Evolutionary conservation across 2,329 filamentous ascomycete species (phyloP).

Genomic region (Colletotrichum sp.): DNA sequence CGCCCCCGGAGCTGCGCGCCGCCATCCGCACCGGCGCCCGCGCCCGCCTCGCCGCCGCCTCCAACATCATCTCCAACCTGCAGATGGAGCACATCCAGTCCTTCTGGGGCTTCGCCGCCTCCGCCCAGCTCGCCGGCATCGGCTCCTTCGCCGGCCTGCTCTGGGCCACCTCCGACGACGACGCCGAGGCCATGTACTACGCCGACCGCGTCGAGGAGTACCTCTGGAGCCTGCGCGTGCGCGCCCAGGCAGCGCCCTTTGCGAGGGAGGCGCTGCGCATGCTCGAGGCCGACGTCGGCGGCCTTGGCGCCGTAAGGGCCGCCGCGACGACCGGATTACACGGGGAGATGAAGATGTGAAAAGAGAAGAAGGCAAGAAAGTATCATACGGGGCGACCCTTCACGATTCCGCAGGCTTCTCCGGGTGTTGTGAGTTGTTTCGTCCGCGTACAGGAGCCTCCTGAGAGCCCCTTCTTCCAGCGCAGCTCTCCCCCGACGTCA

Average conservation of each 20-base stretch:
- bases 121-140: constrained; percentile 47
- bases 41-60: constrained; percentile 42
- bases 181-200: constrained; percentile 44
- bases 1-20: constrained; percentile 31
- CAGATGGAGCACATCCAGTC: constrained; percentile 51
- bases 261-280: constrained; percentile 43
- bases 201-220: constrained; percentile 43
- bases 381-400: background rate
- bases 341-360: constrained; percentile 17
- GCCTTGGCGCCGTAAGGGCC: constrained; percentile 15
- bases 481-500: background rate
- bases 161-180: constrained; percentile 41
- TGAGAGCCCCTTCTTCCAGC: background rate
- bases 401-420: background rate
- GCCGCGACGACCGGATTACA: background rate
- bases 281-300: constrained; percentile 33
- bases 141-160: constrained; percentile 46
- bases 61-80: constrained; percentile 43
- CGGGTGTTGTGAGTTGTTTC: background rate
- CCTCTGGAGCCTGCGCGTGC: constrained; percentile 45
- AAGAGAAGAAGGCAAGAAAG: background rate
- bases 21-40: constrained; percentile 42
- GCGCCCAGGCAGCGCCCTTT: constrained; percentile 42
- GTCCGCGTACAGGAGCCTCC: background rate
- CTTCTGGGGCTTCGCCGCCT: constrained; percentile 50